A percentile compares a stretch with the other conserved stretches of the same genome.
Evolutionary conservation across 495 filamentous ascomycete genomes (phyloP).

Genomic region (Glutinoglossum americanum): DNA sequence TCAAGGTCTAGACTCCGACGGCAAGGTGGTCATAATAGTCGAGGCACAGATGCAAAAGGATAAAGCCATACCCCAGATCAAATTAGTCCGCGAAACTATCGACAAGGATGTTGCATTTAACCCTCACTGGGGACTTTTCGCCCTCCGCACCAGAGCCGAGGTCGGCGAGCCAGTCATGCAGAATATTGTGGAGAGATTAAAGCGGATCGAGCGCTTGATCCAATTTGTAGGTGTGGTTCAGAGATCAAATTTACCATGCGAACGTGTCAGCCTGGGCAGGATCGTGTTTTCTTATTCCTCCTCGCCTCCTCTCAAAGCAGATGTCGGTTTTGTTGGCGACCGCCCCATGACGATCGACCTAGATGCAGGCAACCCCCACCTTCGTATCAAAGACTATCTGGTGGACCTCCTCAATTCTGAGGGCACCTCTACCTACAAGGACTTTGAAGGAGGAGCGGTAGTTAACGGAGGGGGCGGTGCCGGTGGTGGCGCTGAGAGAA

Average conservation of each 20-base stretch:
- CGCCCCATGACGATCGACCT: conserved; percentile 25
- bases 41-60: conserved; percentile 20
- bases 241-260: conserved; percentile 27
- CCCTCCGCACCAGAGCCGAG: conserved; percentile 30
- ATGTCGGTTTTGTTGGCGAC: conserved; percentile 17
- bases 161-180: conserved; percentile 35
- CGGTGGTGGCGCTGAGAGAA: conserved; percentile 4
- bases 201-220: conserved; percentile 41
- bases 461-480: neutral
- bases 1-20: conserved; percentile 15
- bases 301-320: conserved; percentile 12
- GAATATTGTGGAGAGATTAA: conserved; percentile 29
- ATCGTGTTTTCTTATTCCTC: conserved; percentile 39
- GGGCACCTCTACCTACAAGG: neutral
- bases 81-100: conserved; percentile 25
- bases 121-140: conserved; percentile 31
- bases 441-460: neutral
- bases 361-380: conserved; percentile 49
- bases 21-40: conserved; percentile 14
- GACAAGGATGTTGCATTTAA: conserved; percentile 40
- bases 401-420: conserved; percentile 36
- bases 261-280: conserved; percentile 33
- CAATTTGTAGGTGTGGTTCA: conserved; percentile 39
- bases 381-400: conserved; percentile 44
- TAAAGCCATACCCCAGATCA: conserved; percentile 19